Percentiles rank a stretch among this genome's conserved stretches.
These are phyloP conservation scores for Fusarium sp. DNA, from an alignment of 2,329 filamentous ascomycete genomes.

Conservation along the genomic window DNA sequence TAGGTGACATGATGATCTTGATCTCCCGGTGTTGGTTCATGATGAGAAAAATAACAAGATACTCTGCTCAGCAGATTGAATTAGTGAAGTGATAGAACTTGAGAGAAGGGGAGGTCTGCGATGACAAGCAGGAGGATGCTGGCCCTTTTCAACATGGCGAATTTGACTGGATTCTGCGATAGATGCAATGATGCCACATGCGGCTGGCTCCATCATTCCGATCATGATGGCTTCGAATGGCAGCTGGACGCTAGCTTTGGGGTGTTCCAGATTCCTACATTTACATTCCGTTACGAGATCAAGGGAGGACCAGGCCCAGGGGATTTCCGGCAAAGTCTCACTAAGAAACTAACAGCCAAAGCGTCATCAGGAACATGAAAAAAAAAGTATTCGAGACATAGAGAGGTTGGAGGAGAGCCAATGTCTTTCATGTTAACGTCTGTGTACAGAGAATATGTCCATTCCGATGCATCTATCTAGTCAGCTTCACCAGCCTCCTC, in stretches of 20 bases:
- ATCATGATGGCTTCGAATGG: constrained; percentile 4
- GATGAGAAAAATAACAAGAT: not conserved
- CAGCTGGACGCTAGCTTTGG: not conserved
- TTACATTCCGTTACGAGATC: constrained; percentile 34
- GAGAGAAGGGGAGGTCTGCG: not conserved
- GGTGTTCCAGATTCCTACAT: constrained; percentile 25
- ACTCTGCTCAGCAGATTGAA: constrained; percentile 18
- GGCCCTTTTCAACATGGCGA: constrained; percentile 23
- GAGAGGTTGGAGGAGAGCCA: constrained; percentile 4
- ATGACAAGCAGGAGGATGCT: not conserved
- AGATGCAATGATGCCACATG: constrained; percentile 6
- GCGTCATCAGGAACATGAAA: not conserved
- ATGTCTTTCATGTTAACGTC: constrained; percentile 9
- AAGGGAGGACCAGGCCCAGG: constrained; percentile 19
- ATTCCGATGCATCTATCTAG: constrained; percentile 18
- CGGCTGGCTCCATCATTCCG: constrained; percentile 37
- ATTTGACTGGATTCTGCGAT: not conserved
- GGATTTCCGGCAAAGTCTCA: not conserved
- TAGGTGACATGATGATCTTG: constrained; percentile 30
- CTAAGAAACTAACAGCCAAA: not conserved
- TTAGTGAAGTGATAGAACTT: not conserved
- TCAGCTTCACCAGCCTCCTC: constrained; percentile 16
- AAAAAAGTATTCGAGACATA: constrained; percentile 1
- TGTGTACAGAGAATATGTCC: constrained; percentile 1
- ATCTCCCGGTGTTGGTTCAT: constrained; percentile 33